Evolutionary conservation across 768 basidiomycete species (phyloP).

Genomic region (Candolleomyces eurysporus): DNA sequence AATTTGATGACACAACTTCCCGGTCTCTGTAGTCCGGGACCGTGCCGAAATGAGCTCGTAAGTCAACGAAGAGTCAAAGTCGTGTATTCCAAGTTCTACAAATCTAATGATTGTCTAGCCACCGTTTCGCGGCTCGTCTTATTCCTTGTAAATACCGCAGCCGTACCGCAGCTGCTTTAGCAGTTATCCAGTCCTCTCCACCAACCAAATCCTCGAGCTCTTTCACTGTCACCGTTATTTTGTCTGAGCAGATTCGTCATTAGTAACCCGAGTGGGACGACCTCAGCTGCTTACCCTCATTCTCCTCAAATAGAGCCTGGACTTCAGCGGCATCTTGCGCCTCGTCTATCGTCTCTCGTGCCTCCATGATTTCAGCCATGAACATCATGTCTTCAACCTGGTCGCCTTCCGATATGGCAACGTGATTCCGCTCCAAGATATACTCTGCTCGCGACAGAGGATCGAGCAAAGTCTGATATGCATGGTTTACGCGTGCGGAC

Average conservation of each 20-base stretch:
- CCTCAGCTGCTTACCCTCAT: constrained; percentile 42
- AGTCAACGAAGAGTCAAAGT: too few species aligned
- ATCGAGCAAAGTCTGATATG: constrained; percentile 71
- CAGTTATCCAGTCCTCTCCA: constrained; percentile 50
- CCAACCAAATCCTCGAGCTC: constrained; percentile 52
- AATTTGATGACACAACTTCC: too few species aligned
- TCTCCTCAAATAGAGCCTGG: constrained; percentile 48
- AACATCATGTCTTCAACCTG: constrained; percentile 68
- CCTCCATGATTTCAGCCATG: constrained; percentile 76
- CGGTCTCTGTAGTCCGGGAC: too few species aligned
- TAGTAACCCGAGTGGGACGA: neutral
- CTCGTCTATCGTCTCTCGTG: constrained; percentile 72
- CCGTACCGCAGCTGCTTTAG: constrained; percentile 59
- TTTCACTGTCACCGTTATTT: constrained; percentile 43
- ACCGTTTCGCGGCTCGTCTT: constrained; percentile 44
- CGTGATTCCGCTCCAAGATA: constrained; percentile 63
- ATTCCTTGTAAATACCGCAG: constrained; percentile 75
- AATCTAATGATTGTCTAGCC: constrained; percentile 30
- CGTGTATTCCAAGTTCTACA: too few species aligned
- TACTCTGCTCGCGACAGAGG: constrained; percentile 81
- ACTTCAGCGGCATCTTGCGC: constrained; percentile 51
- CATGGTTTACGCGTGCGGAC: constrained; percentile 79
- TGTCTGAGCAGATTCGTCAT: constrained; percentile 37
- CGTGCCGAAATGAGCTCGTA: too few species aligned
- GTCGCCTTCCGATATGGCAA: constrained; percentile 64